Conservation (phyloP, 2,329 filamentous ascomycete species). For the Curvularia eragrostidis region DNA sequence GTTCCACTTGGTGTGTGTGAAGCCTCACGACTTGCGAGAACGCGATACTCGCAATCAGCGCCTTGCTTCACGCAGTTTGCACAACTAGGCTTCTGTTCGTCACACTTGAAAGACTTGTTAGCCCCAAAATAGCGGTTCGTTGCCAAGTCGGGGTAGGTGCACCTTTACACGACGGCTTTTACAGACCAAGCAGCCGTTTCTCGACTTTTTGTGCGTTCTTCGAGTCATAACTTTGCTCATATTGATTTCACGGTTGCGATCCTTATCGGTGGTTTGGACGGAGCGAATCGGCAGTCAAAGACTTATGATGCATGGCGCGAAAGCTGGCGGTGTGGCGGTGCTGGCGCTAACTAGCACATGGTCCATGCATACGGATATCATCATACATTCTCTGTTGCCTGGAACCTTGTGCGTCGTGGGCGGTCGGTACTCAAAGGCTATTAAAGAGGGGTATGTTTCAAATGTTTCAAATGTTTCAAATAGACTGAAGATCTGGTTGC, state of each 20-base stretch:
- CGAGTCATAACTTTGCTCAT: conserved; percentile 37
- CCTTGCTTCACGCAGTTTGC: conserved; percentile 43
- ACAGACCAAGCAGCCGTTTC: conserved; percentile 41
- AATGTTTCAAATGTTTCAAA: not conserved
- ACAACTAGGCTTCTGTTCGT: conserved; percentile 42
- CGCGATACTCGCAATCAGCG: conserved; percentile 37
- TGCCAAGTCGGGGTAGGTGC: conserved; percentile 6
- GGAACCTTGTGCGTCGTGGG: not conserved
- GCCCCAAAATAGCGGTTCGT: conserved; percentile 6
- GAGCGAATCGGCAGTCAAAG: conserved; percentile 5
- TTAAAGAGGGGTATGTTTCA: not conserved
- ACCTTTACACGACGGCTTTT: conserved; percentile 43
- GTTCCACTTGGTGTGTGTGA: conserved; percentile 20
- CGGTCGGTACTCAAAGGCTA: not conserved
- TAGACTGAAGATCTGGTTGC: not conserved
- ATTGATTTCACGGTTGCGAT: conserved; percentile 10
- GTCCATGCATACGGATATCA: conserved; percentile 5
- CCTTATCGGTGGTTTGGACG: not conserved
- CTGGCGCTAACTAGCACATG: conserved; percentile 12
- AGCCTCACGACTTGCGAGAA: conserved; percentile 21
- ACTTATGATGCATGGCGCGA: conserved; percentile 10
- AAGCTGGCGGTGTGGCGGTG: not conserved
- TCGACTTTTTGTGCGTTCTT: conserved; percentile 40
- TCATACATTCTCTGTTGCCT: not conserved
- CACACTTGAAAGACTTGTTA: conserved; percentile 33